phyloP scores from a whole-genome alignment of 768 basidiomycete species.

The Clitopilus passeckerianus region DNA sequence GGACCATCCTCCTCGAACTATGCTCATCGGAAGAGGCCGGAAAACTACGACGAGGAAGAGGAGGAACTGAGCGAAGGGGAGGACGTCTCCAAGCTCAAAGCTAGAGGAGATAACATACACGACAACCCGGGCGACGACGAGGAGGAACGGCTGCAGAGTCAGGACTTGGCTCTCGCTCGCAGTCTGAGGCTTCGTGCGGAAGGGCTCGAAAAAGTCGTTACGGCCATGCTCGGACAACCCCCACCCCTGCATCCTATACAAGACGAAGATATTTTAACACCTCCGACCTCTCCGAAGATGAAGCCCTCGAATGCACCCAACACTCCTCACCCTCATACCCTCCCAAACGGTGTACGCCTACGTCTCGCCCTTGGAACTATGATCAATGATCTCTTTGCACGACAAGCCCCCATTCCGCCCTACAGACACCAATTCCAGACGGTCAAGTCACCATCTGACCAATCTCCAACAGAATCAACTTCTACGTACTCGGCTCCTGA shows the following conservation, averaged over 20 bases:
- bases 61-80: slow-evolving; percentile 65
- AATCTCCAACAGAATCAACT: slow-evolving; percentile 17
- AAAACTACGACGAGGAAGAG: slow-evolving; percentile 75
- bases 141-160: slow-evolving; percentile 47
- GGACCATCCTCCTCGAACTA: slow-evolving; percentile 59
- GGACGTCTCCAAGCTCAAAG: slow-evolving; percentile 43
- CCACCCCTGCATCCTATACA: slow-evolving; percentile 57
- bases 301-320: slow-evolving; percentile 22
- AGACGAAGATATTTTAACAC: slow-evolving; percentile 48
- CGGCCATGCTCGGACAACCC: slow-evolving; percentile 76
- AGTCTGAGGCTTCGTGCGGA: slow-evolving; percentile 69
- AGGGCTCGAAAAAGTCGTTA: slow-evolving; percentile 78
- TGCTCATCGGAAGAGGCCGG: slow-evolving; percentile 60
- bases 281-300: slow-evolving; percentile 46
- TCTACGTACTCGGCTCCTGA: slow-evolving; percentile 17
- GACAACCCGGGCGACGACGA: slow-evolving; percentile 51
- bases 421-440: slow-evolving; percentile 29
- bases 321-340: slow-evolving; percentile 46
- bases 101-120: slow-evolving; percentile 40
- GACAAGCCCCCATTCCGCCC: slow-evolving; percentile 55
- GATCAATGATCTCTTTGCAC: slow-evolving; percentile 78
- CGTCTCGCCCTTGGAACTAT: slow-evolving; percentile 71
- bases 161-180: slow-evolving; percentile 61
- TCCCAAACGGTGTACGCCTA: slow-evolving; percentile 80
- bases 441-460: slow-evolving; percentile 12